Percentiles rank a stretch among this genome's conserved stretches.
These are phyloP conservation scores for Penicillium sp. DNA, from an alignment of 2,329 filamentous ascomycete species.

Conservation along the genomic window DNA sequence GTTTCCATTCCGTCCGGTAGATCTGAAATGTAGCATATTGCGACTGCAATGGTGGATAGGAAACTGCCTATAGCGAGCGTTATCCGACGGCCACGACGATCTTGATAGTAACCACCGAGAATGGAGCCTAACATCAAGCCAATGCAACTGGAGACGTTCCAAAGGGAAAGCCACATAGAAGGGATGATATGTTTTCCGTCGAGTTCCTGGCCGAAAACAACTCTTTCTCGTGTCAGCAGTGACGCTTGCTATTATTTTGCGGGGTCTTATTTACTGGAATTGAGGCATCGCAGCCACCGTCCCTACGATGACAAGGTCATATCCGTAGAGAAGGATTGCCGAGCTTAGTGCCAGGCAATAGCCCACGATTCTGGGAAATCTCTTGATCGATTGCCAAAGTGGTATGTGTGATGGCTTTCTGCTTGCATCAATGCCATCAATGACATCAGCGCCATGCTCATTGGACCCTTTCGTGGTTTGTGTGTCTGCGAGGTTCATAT, in stretches of 20 bases:
- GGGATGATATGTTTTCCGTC: slow-evolving; percentile 36
- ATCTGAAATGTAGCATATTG: slow-evolving; percentile 18
- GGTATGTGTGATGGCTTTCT: slow-evolving; percentile 5
- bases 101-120: slow-evolving; percentile 38
- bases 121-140: slow-evolving; percentile 37
- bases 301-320: slow-evolving; percentile 28
- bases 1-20: slow-evolving; percentile 16
- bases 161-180: slow-evolving; percentile 43
- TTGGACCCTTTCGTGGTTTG: slow-evolving; percentile 1
- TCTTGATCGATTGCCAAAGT: slow-evolving; percentile 15
- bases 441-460: neutral
- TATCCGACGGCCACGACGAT: slow-evolving; percentile 35
- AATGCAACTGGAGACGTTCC: slow-evolving; percentile 39
- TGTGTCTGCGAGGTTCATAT: neutral
- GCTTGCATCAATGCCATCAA: neutral
- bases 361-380: slow-evolving; percentile 12
- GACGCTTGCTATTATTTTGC: neutral
- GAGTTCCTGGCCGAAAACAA: slow-evolving; percentile 27
- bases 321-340: slow-evolving; percentile 26
- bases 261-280: slow-evolving; percentile 21
- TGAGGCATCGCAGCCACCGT: slow-evolving; percentile 26
- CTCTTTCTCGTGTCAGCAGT: slow-evolving; percentile 2
- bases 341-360: slow-evolving; percentile 20
- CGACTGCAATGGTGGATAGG: slow-evolving; percentile 34
- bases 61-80: slow-evolving; percentile 35